Evolutionary conservation across 75 land plant species (phyloP).

Genomic region (Isoetes taiwanensis): DNA sequence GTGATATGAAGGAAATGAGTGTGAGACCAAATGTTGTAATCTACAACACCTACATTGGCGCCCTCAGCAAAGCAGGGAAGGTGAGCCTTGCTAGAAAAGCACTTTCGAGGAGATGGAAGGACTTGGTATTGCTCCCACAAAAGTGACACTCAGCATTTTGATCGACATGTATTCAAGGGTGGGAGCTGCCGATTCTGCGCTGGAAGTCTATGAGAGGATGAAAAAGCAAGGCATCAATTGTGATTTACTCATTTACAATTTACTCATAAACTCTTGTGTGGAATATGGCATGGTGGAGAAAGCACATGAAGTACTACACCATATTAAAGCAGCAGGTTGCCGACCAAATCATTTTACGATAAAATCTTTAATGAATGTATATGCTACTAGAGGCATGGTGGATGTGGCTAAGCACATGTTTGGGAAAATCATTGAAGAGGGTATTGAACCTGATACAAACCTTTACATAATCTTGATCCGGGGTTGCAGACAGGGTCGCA

Average conservation of each 20-base stretch:
- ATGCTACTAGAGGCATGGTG: constrained; percentile 43
- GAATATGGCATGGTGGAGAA: constrained; percentile 57
- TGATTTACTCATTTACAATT: constrained; percentile 67
- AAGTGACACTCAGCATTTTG: constrained; percentile 58
- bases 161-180: constrained; percentile 64
- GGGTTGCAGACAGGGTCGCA: not conserved
- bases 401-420: constrained; percentile 44
- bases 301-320: constrained; percentile 53
- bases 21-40: constrained; percentile 63
- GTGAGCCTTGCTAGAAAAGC: constrained; percentile 40
- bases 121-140: constrained; percentile 50
- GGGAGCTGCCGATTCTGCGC: constrained; percentile 52
- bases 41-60: constrained; percentile 53
- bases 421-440: constrained; percentile 39
- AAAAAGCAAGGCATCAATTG: constrained; percentile 37
- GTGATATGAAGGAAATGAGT: constrained; percentile 56
- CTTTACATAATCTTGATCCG: constrained; percentile 49
- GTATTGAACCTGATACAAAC: constrained; percentile 43
- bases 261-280: constrained; percentile 76
- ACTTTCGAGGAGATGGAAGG: constrained; percentile 60
- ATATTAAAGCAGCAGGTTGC: constrained; percentile 39
- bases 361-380: constrained; percentile 59
- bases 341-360: constrained; percentile 69
- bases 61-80: constrained; percentile 58
- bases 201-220: constrained; percentile 56